These are phyloP conservation scores for Calocybe indica DNA, from an alignment of 768 basidiomycete genomes.

Conservation along the genomic window DNA sequence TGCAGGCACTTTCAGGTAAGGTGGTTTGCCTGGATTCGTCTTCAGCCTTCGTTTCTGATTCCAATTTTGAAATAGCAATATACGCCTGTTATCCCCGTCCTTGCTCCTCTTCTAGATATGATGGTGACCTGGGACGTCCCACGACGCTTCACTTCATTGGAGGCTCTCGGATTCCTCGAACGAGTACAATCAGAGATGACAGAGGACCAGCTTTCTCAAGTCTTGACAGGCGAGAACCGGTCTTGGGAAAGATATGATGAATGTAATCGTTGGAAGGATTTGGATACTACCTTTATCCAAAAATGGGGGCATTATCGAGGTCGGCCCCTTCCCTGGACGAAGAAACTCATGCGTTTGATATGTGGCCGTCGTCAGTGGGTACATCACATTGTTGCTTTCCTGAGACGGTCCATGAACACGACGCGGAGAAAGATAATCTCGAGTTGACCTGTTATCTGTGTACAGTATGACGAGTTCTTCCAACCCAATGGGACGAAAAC, in stretches of 20 bases:
- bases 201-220: background rate
- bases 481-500: no score
- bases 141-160: constrained; percentile 16
- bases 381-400: no score
- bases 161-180: constrained; percentile 20
- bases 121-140: constrained; percentile 18
- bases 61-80: constrained; percentile 9
- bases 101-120: constrained; percentile 20
- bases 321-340: background rate
- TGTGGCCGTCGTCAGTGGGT: no score
- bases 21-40: constrained; percentile 8
- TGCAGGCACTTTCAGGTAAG: constrained; percentile 7
- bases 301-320: background rate
- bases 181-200: background rate
- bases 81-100: constrained; percentile 13
- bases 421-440: no score
- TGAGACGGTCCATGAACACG: no score
- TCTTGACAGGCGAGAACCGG: background rate
- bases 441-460: no score
- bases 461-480: no score
- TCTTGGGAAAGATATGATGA: background rate
- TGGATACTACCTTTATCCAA: background rate
- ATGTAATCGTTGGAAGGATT: background rate
- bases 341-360: no score
- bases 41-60: background rate